These are phyloP conservation scores for Leccinum broughii DNA, from an alignment of 768 basidiomycete genomes.

Conservation along the genomic window DNA sequence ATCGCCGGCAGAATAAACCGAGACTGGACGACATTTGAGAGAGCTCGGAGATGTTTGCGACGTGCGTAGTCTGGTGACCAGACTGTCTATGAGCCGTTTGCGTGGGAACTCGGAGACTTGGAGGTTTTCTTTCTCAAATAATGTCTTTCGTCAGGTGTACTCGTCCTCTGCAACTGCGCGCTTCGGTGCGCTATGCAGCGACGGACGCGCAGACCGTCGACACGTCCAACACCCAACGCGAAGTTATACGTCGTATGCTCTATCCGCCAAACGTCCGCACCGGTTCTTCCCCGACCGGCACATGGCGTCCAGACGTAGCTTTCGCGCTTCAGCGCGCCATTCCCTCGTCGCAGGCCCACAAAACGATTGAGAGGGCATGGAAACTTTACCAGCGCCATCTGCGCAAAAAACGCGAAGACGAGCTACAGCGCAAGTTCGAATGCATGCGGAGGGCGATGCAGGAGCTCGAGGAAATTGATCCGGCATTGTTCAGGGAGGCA, in stretches of 20 bases:
- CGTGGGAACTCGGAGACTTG: slow-evolving; percentile 26
- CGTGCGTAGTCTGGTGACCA: too few relatives aligned
- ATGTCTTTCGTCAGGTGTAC: slow-evolving; percentile 45
- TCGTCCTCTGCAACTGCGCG: slow-evolving; percentile 36
- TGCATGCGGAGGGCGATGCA: slow-evolving; percentile 87
- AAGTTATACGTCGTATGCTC: slow-evolving; percentile 74
- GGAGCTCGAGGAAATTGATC: slow-evolving; percentile 54
- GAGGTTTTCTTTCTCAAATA: slow-evolving; percentile 15
- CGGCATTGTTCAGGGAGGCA: slow-evolving; percentile 65
- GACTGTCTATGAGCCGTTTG: not conserved
- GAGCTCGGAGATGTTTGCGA: slow-evolving; percentile 17
- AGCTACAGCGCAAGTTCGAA: slow-evolving; percentile 74
- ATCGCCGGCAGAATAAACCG: slow-evolving; percentile 28
- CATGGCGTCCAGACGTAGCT: slow-evolving; percentile 81
- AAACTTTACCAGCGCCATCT: slow-evolving; percentile 74
- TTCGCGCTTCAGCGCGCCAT: slow-evolving; percentile 80
- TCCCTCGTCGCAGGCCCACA: slow-evolving; percentile 84
- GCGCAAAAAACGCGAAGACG: slow-evolving; percentile 66
- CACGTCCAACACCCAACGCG: slow-evolving; percentile 58
- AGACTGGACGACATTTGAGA: slow-evolving; percentile 15
- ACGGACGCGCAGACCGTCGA: slow-evolving; percentile 27
- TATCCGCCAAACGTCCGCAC: slow-evolving; percentile 79
- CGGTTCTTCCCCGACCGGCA: slow-evolving; percentile 72
- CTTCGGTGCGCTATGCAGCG: slow-evolving; percentile 45
- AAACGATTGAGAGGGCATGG: slow-evolving; percentile 93